Conservation (phyloP, 2,329 filamentous ascomycete species). For the Trichoderma asperellum region DNA sequence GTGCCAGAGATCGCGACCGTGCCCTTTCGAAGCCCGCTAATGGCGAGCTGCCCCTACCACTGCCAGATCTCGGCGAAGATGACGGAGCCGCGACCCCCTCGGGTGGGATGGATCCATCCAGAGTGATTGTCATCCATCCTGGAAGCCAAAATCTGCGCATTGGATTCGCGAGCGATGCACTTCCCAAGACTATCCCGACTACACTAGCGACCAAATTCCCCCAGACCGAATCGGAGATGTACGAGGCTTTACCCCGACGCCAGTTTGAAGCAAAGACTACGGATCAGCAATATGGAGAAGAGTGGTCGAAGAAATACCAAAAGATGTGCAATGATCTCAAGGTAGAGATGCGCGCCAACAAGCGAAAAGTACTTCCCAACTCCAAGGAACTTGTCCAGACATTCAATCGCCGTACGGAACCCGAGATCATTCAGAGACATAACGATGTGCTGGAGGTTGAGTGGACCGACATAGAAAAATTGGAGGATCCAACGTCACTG, state of each 20-base stretch:
- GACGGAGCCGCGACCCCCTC: conserved; percentile 59
- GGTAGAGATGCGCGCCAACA: conserved; percentile 87
- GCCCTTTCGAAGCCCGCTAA: conserved; percentile 76
- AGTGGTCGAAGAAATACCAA: conserved; percentile 74
- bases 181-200: conserved; percentile 94
- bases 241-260: conserved; percentile 74
- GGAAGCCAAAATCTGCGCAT: conserved; percentile 95
- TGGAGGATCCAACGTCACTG: conserved; percentile 65
- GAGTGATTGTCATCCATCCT: conserved; percentile 91
- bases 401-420: conserved; percentile 82
- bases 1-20: conserved; percentile 84
- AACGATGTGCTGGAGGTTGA: conserved; percentile 94
- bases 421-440: conserved; percentile 88
- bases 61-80: conserved; percentile 63
- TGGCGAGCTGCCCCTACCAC: conserved; percentile 64
- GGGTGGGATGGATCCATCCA: conserved; percentile 74
- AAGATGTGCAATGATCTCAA: conserved; percentile 88
- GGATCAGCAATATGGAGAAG: conserved; percentile 87
- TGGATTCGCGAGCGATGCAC: conserved; percentile 90
- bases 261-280: conserved; percentile 64
- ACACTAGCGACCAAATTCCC: conserved; percentile 79
- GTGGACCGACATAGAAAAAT: conserved; percentile 80
- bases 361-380: conserved; percentile 93
- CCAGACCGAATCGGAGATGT: conserved; percentile 81
- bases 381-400: conserved; percentile 95